Percentiles rank a stretch among this genome's conserved stretches.
Conservation (phyloP, 805 yeast species). For the Starmera pachycereana region DNA sequence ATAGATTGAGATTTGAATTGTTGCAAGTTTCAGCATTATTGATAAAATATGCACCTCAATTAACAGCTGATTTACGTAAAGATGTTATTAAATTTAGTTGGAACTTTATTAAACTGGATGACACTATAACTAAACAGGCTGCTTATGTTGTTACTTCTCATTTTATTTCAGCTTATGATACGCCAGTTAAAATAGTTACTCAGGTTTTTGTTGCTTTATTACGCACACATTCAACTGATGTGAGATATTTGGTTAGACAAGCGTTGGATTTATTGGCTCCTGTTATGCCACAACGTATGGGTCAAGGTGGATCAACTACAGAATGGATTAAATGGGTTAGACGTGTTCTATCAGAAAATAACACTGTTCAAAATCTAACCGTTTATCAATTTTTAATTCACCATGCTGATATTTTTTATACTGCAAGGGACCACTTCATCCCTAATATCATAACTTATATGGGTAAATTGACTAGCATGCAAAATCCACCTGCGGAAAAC, state of each 20-base stretch:
- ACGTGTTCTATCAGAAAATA: slow-evolving; percentile 82
- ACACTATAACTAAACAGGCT: slow-evolving; percentile 78
- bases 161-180: slow-evolving; percentile 80
- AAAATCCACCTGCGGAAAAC: slow-evolving; percentile 70
- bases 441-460: slow-evolving; percentile 84
- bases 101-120: slow-evolving; percentile 87
- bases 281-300: slow-evolving; percentile 61
- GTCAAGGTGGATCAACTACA: slow-evolving; percentile 33
- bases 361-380: slow-evolving; percentile 74
- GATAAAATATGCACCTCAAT: slow-evolving; percentile 54
- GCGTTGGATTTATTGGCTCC: slow-evolving; percentile 87
- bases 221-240: slow-evolving; percentile 77
- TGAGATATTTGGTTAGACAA: slow-evolving; percentile 72
- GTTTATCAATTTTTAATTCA: slow-evolving; percentile 84
- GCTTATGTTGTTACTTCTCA: slow-evolving; percentile 84
- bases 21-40: slow-evolving; percentile 74
- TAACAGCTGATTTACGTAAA: slow-evolving; percentile 53
- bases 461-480: slow-evolving; percentile 76
- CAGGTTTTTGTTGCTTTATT: slow-evolving; percentile 88
- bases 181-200: slow-evolving; percentile 79
- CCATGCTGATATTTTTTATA: slow-evolving; percentile 75
- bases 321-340: slow-evolving; percentile 94
- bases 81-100: slow-evolving; percentile 90
- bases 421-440: slow-evolving; percentile 80
- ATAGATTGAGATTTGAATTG: slow-evolving; percentile 64